Evolutionary conservation across 805 yeast species (phyloP).

Genomic region (Komagataella phaffii): DNA sequence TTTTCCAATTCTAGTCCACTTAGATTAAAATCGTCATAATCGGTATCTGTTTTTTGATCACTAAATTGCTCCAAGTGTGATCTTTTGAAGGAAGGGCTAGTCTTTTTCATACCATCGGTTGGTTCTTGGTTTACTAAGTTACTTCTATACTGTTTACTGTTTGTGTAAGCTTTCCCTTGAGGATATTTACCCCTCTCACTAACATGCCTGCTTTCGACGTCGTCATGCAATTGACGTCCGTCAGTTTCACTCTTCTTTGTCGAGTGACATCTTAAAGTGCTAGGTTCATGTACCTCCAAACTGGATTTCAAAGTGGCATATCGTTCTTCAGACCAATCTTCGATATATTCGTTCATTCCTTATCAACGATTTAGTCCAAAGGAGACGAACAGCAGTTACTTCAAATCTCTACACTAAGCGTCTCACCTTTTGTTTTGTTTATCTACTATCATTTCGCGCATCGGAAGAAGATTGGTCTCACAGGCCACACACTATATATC

Average conservation of each 20-base stretch:
- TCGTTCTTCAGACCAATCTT: neutral
- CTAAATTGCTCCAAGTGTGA: neutral
- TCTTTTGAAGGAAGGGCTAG: neutral
- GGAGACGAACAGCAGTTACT: neutral
- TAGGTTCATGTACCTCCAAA: neutral
- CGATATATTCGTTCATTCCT: neutral
- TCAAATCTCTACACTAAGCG: too few relatives aligned
- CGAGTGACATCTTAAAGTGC: neutral
- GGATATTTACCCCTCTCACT: neutral
- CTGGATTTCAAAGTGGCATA: neutral
- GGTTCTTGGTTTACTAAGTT: neutral
- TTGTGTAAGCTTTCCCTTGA: neutral
- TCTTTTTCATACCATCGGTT: neutral
- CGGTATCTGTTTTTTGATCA: conserved; percentile 3
- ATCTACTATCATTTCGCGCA: neutral
- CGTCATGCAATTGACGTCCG: neutral
- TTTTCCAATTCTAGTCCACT: conserved; percentile 4
- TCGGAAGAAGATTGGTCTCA: too few relatives aligned
- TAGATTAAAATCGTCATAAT: conserved; percentile 3
- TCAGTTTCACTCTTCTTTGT: neutral
- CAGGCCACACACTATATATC: too few relatives aligned
- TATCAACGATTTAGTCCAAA: too few relatives aligned
- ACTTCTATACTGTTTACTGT: neutral
- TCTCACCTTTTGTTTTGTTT: neutral
- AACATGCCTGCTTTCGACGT: neutral